A percentile compares a stretch with the other conserved stretches of the same genome.
These are phyloP conservation scores for Calonectria crousiana DNA, from an alignment of 2,329 filamentous ascomycete genomes.

Conservation along the genomic window DNA sequence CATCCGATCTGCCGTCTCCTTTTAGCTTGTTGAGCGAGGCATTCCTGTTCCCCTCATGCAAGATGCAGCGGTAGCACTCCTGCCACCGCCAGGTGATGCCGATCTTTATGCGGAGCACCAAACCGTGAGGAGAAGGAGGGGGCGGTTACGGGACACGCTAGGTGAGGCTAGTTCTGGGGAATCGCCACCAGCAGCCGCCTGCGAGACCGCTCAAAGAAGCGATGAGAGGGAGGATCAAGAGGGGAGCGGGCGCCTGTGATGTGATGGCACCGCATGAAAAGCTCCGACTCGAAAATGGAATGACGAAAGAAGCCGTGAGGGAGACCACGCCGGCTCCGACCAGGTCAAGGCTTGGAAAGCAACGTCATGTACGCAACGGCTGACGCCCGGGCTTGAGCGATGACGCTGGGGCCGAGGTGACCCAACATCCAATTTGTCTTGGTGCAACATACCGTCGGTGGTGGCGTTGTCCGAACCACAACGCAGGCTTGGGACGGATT, in stretches of 20 bases:
- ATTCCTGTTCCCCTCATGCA: neutral
- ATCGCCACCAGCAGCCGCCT: neutral
- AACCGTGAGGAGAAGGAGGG: slow-evolving; percentile 3
- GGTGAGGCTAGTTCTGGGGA: neutral
- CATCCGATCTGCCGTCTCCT: neutral
- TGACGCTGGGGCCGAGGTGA: neutral
- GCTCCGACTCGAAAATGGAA: neutral
- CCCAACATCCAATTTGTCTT: neutral
- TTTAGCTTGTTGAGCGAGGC: neutral
- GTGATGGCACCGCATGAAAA: neutral
- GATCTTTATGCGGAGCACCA: neutral
- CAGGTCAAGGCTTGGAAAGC: neutral
- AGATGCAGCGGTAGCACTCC: neutral
- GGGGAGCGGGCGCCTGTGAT: neutral
- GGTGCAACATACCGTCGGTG: neutral
- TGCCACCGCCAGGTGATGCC: slow-evolving; percentile 1
- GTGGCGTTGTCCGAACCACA: neutral
- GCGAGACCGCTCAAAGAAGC: neutral
- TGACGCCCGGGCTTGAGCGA: neutral
- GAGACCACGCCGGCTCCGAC: neutral
- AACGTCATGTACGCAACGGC: neutral
- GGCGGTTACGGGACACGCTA: neutral
- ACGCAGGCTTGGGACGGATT: neutral
- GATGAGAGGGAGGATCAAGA: neutral
- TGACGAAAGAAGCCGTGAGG: neutral